phyloP scores from a whole-genome alignment of 352 stramenopile genomes.

The Phytopythium kandeliae region DNA sequence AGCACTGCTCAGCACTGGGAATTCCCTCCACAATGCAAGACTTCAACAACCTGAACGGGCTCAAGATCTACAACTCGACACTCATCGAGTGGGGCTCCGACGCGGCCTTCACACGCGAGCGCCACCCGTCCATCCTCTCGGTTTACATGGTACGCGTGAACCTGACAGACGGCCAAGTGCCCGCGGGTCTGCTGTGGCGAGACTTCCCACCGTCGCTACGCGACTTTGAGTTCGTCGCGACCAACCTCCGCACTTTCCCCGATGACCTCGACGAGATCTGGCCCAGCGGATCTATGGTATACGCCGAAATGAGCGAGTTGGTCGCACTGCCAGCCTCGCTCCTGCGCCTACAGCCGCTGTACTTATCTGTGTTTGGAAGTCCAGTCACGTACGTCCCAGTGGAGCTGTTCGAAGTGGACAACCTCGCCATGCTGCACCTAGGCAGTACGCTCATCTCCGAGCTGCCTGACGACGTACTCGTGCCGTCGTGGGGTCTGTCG shows the following conservation, averaged over 20 bases:
- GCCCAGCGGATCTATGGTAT: conserved; percentile 5
- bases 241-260: conserved; percentile 28
- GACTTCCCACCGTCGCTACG: conserved; percentile 24
- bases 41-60: conserved; percentile 17
- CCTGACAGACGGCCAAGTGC: conserved; percentile 23
- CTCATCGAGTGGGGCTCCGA: conserved; percentile 18
- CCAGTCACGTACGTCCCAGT: conserved; percentile 16
- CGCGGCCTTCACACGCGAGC: conserved; percentile 14
- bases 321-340: conserved; percentile 9
- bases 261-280: conserved; percentile 27
- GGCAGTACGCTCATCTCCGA: conserved; percentile 14
- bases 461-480: conserved; percentile 14
- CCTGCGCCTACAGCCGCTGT: conserved; percentile 11
- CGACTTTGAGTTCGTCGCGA: conserved; percentile 34
- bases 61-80: conserved; percentile 40
- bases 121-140: conserved; percentile 19
- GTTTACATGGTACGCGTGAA: conserved; percentile 28
- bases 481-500: conserved; percentile 2
- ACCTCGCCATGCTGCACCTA: conserved; percentile 11
- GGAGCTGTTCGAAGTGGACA: conserved; percentile 13
- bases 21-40: conserved; percentile 16
- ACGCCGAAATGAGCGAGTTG: conserved; percentile 19
- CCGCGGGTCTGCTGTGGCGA: conserved; percentile 20
- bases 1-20: conserved; percentile 24
- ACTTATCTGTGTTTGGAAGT: conserved; percentile 20